Evolutionary conservation across 495 filamentous ascomycete species (phyloP).

Genomic region (Neurospora sp.): DNA sequence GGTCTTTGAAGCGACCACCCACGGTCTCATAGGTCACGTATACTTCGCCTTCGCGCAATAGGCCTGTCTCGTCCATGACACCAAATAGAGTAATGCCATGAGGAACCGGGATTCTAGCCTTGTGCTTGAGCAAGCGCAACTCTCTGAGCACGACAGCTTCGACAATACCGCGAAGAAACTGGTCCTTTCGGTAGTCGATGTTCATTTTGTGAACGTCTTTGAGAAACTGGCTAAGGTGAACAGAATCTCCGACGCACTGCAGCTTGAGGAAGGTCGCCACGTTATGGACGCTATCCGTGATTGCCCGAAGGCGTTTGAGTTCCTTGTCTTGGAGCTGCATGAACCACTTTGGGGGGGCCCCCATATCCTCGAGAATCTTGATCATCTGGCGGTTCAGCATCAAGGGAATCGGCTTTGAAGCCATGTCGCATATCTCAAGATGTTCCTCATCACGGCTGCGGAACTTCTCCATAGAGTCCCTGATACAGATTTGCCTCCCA

Average conservation of each 20-base stretch:
- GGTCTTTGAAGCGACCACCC: conserved; percentile 10
- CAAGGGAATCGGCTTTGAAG: conserved; percentile 52
- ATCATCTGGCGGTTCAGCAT: conserved; percentile 68
- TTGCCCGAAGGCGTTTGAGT: conserved; percentile 44
- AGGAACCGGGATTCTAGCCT: conserved; percentile 57
- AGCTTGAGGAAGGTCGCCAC: conserved; percentile 52
- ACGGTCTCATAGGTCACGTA: conserved; percentile 42
- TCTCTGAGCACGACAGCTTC: conserved; percentile 55
- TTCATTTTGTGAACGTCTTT: conserved; percentile 39
- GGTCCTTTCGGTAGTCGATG: conserved; percentile 52
- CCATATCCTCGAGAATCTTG: conserved; percentile 72
- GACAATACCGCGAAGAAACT: conserved; percentile 52
- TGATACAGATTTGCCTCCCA: conserved; percentile 46
- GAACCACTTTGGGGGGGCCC: conserved; percentile 45
- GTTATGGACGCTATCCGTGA: conserved; percentile 43
- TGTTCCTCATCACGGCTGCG: conserved; percentile 36
- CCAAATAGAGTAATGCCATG: conserved; percentile 66
- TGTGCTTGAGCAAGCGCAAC: conserved; percentile 64
- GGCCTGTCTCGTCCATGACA: conserved; percentile 72
- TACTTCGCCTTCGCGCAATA: conserved; percentile 51
- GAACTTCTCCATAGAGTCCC: conserved; percentile 74
- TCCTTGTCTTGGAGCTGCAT: conserved; percentile 47
- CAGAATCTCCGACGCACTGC: conserved; percentile 42
- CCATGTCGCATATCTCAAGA: conserved; percentile 67
- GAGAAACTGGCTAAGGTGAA: conserved; percentile 50